A percentile compares a stretch with the other conserved stretches of the same genome.
Evolutionary conservation across 2,329 filamentous ascomycete genomes (phyloP).

Genomic region (Botrytis fragariae): DNA sequence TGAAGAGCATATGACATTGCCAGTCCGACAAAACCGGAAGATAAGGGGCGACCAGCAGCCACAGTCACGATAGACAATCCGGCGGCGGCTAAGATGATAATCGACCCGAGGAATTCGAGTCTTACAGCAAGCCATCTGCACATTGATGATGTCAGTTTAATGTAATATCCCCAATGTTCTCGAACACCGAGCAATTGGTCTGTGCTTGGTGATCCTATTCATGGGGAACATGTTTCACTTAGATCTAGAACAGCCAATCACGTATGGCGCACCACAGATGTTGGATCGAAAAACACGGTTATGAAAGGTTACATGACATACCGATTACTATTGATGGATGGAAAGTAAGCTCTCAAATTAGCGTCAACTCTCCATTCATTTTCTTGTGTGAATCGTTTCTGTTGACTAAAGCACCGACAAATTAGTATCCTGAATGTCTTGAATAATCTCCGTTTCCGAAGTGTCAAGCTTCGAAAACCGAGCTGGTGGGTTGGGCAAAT

Average conservation of each 20-base stretch:
- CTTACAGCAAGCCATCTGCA: constrained; percentile 86
- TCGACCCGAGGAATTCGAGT: constrained; percentile 89
- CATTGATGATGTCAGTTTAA: constrained; percentile 13
- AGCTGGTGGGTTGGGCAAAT: not conserved
- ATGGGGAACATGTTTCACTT: not conserved
- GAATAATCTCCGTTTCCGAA: constrained; percentile 10
- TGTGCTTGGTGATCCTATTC: constrained; percentile 2
- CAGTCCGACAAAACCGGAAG: constrained; percentile 78
- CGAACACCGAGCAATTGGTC: not conserved
- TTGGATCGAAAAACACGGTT: not conserved
- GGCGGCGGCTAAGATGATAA: constrained; percentile 88
- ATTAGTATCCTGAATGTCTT: constrained; percentile 8
- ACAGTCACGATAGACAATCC: constrained; percentile 81
- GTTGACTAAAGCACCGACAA: constrained; percentile 49
- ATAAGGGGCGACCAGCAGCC: constrained; percentile 60
- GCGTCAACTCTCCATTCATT: constrained; percentile 98
- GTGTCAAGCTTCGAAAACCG: not conserved
- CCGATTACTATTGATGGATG: constrained; percentile 76
- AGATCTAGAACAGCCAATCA: not conserved
- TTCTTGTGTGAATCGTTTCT: constrained; percentile 81
- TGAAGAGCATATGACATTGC: constrained; percentile 96
- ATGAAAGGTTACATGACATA: constrained; percentile 19
- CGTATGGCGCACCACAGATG: not conserved
- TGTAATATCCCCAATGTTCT: constrained; percentile 2
- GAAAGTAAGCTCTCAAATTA: constrained; percentile 91